Evolutionary conservation across 345 rosid genomes (phyloP).

Genomic region (Populus simonii): DNA sequence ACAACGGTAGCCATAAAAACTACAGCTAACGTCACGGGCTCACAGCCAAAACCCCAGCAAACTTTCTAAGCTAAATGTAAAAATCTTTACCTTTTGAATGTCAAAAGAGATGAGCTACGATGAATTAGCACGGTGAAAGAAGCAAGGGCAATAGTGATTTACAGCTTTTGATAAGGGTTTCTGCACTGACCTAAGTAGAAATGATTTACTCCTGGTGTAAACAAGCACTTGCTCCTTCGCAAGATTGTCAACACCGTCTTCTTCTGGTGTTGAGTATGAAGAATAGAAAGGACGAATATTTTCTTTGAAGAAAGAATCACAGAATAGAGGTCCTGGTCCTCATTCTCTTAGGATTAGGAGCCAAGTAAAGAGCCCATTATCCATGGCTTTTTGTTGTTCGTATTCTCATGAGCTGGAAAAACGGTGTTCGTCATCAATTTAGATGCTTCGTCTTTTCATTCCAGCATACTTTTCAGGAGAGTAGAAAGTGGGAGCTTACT

Average conservation of each 20-base stretch:
- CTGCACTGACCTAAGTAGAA: not conserved
- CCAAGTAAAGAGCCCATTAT: conserved; percentile 25
- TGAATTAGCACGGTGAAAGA: not conserved
- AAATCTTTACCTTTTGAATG: too few species aligned
- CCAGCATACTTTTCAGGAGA: not conserved
- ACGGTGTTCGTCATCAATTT: not conserved
- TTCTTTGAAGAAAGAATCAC: conserved; percentile 4
- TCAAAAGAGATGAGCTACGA: not conserved
- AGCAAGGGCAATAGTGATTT: not conserved
- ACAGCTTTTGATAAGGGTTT: too few species aligned
- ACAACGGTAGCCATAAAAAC: too few species aligned
- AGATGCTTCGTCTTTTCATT: not conserved
- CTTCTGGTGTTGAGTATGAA: conserved; percentile 3
- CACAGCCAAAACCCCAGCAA: too few species aligned
- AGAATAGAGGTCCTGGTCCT: not conserved
- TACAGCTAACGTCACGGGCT: too few species aligned
- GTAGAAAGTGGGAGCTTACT: not conserved
- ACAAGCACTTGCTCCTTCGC: too few species aligned
- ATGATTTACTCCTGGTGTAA: not conserved
- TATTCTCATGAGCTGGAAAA: conserved; percentile 13
- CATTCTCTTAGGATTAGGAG: not conserved
- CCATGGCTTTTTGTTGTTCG: conserved; percentile 2
- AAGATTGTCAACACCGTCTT: not conserved
- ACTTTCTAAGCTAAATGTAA: too few species aligned
- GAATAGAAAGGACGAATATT: conserved; percentile 10